Evolutionary conservation across 345 rosid genomes (phyloP).

Genomic region (Cochlearia excelsa): DNA sequence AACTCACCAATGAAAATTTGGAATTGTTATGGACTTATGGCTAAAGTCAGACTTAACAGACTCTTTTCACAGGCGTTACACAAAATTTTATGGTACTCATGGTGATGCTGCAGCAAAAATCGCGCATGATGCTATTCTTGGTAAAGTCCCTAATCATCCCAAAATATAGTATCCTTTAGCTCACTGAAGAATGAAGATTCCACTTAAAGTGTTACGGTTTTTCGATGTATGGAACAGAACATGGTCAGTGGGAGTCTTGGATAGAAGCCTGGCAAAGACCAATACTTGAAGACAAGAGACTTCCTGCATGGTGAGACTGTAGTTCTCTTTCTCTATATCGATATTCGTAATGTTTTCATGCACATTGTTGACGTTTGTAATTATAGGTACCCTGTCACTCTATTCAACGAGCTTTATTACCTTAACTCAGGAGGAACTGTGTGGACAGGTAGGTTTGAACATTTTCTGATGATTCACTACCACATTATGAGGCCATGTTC

Average conservation of each 20-base stretch:
- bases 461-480: not conserved
- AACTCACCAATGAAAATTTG: no score
- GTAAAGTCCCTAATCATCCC: conserved; percentile 35
- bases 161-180: not conserved
- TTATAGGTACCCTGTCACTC: conserved; percentile 72
- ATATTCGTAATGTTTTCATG: not conserved
- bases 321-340: not conserved
- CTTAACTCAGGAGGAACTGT: conserved; percentile 87
- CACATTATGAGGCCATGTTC: not conserved
- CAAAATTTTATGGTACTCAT: conserved; percentile 70
- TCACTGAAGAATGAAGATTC: conserved; percentile 1
- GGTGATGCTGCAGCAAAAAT: conserved; percentile 80
- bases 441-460: conserved; percentile 67
- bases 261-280: conserved; percentile 94
- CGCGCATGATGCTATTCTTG: conserved; percentile 76
- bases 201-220: not conserved
- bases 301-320: conserved; percentile 72
- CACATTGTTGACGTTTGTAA: conserved; percentile 7
- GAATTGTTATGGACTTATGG: not conserved
- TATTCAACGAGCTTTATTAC: conserved; percentile 92
- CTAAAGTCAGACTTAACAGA: not conserved
- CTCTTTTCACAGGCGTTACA: conserved; percentile 58
- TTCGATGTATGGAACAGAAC: conserved; percentile 42
- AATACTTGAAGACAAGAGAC: conserved; percentile 80
- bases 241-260: conserved; percentile 72